phyloP scores from a whole-genome alignment of 2,329 filamentous ascomycete genomes.

The Coniochaeta sp. region DNA sequence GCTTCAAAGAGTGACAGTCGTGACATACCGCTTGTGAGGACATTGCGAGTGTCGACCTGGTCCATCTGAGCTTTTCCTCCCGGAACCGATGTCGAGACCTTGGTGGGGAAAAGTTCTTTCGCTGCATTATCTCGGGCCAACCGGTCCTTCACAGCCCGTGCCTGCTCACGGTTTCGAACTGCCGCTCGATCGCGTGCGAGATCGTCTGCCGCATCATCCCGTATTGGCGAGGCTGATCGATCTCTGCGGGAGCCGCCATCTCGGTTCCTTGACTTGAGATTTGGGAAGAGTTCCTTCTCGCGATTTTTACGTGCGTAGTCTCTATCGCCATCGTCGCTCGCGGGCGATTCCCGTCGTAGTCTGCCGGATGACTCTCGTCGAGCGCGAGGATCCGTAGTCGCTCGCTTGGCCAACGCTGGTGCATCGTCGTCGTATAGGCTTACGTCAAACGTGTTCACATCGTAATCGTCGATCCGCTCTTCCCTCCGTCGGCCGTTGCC shows the following conservation, averaged over 20 bases:
- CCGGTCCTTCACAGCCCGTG: constrained; percentile 37
- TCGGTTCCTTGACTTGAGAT: constrained; percentile 16
- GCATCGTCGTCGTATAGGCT: constrained; percentile 76
- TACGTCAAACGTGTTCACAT: constrained; percentile 50
- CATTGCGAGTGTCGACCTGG: constrained; percentile 18
- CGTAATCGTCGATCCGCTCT: constrained; percentile 55
- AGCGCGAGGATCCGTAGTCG: constrained; percentile 9
- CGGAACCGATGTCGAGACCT: constrained; percentile 17
- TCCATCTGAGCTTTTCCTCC: constrained; percentile 25
- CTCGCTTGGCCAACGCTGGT: constrained; percentile 24
- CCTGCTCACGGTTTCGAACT: constrained; percentile 33
- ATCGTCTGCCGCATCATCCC: constrained; percentile 28
- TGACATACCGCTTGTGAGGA: constrained; percentile 27
- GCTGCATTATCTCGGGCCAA: constrained; percentile 30
- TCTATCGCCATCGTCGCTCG: constrained; percentile 9
- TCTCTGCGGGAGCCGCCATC: constrained; percentile 26
- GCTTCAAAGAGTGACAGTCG: constrained; percentile 10
- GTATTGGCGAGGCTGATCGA: constrained; percentile 45
- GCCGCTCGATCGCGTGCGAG: constrained; percentile 20
- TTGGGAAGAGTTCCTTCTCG: constrained; percentile 59
- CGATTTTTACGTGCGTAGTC: constrained; percentile 31
- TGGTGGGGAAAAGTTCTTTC: constrained; percentile 53
- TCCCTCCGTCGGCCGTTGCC: constrained; percentile 40
- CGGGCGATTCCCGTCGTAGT: not conserved
- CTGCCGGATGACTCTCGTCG: constrained; percentile 12